Evolutionary conservation across 2,329 filamentous ascomycete genomes (phyloP), one percentile per base, ranked within the genome.

Genomic region (Penicillium sp.): DNA sequence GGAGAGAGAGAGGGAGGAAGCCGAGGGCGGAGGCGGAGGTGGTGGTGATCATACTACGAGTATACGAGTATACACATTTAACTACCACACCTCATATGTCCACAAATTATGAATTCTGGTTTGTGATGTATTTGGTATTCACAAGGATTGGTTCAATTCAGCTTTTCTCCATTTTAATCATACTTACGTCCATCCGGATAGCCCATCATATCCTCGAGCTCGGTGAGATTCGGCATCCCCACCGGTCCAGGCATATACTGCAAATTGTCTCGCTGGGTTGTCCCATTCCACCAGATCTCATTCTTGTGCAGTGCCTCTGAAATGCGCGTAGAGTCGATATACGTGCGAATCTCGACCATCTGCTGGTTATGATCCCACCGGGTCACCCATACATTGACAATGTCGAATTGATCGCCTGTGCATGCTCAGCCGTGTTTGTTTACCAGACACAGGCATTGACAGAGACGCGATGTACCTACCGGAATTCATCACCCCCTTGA

Each of bases 281-380:
- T 67, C 2, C 62, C 64, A 59, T 71, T 71, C 65, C 64, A 69
- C 69, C 69, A 71, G 26, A 70, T 56, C 46, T 71, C 68, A 28
- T 71, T 71, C 56, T 70, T 69, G 28, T 66, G 57, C 33, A 71
- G 51, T 2, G 61, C 65, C 2, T 70, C 62, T 52, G 61, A 68
- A 23, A 71, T 69, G 26, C 50, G 57, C 2, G 62, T 59, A 11
- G 67, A 58, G 23, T 71, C 69, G 16, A 71, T 68, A 37, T 68
- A 72, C 1, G 69, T 71, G 6, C 69, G 65, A 2, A 71, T 66
- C 51, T 72, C 68, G 7, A 70, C 65, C 67, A 71, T 71, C 45
- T 45, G 42, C 5, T 72, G 67, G 3, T 60, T 61, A 5, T 55
- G 24, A 46, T 68, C 14, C 70, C 70, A 71, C 33, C 64, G 59